Evolutionary conservation across 108 stramenopile species (phyloP).

Genomic region (Cyclotella sp.): DNA sequence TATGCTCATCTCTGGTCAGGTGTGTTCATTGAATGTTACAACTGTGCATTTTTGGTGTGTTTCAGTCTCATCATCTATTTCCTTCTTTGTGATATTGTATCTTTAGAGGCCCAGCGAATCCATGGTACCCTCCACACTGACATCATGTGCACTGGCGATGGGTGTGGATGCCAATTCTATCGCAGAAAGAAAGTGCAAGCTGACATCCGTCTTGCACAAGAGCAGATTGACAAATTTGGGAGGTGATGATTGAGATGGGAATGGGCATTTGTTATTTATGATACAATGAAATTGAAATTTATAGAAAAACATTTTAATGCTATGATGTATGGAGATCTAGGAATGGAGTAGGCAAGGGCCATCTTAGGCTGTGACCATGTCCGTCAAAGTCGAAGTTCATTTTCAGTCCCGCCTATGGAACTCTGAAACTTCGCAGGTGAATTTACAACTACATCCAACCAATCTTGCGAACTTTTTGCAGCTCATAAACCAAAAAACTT

Average conservation of each 20-base stretch:
- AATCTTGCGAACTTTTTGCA: no score
- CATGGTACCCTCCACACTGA: constrained; percentile 98
- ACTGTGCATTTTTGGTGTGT: background rate
- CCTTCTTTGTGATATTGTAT: background rate
- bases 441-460: no score
- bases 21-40: background rate
- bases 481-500: no score
- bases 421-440: no score
- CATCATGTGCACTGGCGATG: constrained; percentile 98
- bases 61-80: background rate
- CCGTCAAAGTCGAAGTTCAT: no score
- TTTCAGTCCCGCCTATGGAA: no score
- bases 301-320: no score
- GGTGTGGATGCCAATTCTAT: constrained; percentile 98
- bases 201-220: constrained; percentile 92
- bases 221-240: constrained; percentile 92
- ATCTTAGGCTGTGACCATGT: no score
- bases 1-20: constrained; percentile 92
- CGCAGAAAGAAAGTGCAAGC: constrained; percentile 98
- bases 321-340: no score
- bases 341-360: no score
- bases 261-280: no score
- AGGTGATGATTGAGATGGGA: constrained; percentile 43
- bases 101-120: constrained; percentile 88
- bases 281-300: no score